Evolutionary conservation across 352 stramenopile species (phyloP), one percentile per base, ranked within the genome.

Genomic region (Phytophthora vignae): DNA sequence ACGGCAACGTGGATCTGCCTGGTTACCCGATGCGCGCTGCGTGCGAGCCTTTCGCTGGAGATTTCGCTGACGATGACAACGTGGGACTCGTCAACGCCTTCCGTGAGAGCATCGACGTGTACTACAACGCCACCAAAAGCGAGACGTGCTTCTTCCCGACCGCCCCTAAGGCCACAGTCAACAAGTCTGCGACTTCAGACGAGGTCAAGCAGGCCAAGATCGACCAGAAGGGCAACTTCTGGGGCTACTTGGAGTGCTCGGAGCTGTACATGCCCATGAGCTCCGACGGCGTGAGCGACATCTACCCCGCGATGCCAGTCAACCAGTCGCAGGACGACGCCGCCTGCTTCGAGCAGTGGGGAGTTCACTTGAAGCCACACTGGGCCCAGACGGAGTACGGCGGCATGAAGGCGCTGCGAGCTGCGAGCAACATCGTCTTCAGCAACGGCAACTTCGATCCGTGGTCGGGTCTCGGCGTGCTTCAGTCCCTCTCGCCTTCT

Each of bases 401-500:
- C 15, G 82, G 84, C 59, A 74, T 85, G 70, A 82, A 85, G 19
- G 76, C 78, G 19, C 71, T 90, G 5, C 67, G 67, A 2, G 57
- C 71, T 6, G 55, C 78, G 6, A 87, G 74, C 25, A 92, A 92
- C 73, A 90, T 93, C 48, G 78, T 93, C 36, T 92, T 91, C 60
- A 89, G 81, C 59, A 88, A 89, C 27, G 85, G 85, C 42, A 66
- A 87, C 44, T 85, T 86, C 38, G 85, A 93, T 54, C 85, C 85
- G 38, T 93, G 85, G 85, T 77, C 74, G 10, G 79, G 71, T 46
- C 77, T 75, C 48, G 80, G 83, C 9, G 84, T 93, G n/a, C 60
- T 74, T 10, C 42, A 78, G 25, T 76, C 67, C 1, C 56, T 87
- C 8, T 79, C 73, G 19, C 65, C 76, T 17, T 85, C 81, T 11